Percentiles rank a stretch among this genome's conserved stretches.
Evolutionary conservation across 2,329 filamentous ascomycete genomes (phyloP).

Genomic region (Ophiostoma australiae): DNA sequence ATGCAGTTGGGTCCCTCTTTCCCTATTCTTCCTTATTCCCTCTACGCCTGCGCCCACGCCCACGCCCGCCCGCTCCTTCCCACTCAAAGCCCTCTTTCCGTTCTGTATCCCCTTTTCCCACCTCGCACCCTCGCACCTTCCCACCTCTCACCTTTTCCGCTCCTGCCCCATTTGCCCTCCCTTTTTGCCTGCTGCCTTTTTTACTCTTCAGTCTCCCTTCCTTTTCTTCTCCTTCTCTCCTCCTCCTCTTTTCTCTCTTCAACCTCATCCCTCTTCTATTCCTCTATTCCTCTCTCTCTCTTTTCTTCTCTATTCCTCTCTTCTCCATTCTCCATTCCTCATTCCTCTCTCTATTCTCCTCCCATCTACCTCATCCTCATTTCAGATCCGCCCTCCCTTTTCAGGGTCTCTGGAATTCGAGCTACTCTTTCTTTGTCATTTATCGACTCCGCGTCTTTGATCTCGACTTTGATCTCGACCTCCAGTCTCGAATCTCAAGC

Average conservation of each 20-base stretch:
- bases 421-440: conserved; percentile 9
- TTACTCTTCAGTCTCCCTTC: conserved; percentile 1
- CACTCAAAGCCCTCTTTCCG: not conserved
- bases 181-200: not conserved
- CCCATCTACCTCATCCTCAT: conserved; percentile 6
- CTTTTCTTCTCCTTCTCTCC: conserved; percentile 15
- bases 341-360: conserved; percentile 8
- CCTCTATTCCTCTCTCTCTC: conserved; percentile 12
- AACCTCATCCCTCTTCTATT: conserved; percentile 10
- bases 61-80: not conserved
- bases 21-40: not conserved
- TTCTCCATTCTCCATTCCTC: not conserved
- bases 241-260: conserved; percentile 16
- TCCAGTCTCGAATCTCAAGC: not conserved
- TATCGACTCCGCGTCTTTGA: not conserved
- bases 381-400: conserved; percentile 19
- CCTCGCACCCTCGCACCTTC: conserved; percentile 12
- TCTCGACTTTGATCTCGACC: not conserved
- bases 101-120: conserved; percentile 31
- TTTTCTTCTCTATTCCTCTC: conserved; percentile 7
- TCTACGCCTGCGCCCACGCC: too few relatives aligned
- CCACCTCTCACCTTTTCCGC: not conserved
- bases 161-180: conserved; percentile 27
- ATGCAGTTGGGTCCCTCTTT: conserved; percentile 2
- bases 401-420: conserved; percentile 18